phyloP scores from a whole-genome alignment of 2,329 filamentous ascomycete genomes.

The Paraphoma sp. region DNA sequence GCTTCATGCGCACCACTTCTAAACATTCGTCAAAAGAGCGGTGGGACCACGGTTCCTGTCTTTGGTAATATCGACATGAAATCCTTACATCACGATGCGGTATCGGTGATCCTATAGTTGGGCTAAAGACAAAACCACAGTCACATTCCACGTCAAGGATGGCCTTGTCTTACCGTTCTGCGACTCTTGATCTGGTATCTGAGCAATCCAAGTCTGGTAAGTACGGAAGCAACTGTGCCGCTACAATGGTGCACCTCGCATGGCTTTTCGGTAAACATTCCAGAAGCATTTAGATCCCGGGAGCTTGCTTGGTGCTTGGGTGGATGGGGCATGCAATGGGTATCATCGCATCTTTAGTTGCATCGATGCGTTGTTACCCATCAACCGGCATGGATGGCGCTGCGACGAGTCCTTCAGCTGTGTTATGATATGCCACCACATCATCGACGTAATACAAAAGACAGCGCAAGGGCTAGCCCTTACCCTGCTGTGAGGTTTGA shows the following conservation, averaged over 20 bases:
- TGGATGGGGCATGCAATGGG: constrained; percentile 11
- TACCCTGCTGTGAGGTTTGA: background rate
- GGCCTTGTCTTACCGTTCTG: too few relatives aligned
- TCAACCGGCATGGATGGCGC: background rate
- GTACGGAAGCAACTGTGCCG: background rate
- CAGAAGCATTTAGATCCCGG: constrained; percentile 9
- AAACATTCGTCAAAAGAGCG: constrained; percentile 25
- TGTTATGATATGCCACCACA: background rate
- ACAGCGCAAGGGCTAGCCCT: background rate
- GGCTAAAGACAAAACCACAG: too few relatives aligned
- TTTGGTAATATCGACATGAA: background rate
- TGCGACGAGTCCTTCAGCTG: background rate
- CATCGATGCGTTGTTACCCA: background rate
- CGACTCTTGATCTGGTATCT: background rate
- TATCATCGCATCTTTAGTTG: constrained; percentile 18
- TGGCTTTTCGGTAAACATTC: constrained; percentile 9
- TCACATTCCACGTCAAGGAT: too few relatives aligned
- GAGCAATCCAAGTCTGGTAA: too few relatives aligned
- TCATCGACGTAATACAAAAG: background rate
- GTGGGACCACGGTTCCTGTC: constrained; percentile 18
- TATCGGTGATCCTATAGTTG: too few relatives aligned
- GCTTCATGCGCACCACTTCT: background rate
- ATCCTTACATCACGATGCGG: background rate
- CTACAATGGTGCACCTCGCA: background rate
- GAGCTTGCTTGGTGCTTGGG: constrained; percentile 1